phyloP scores from a whole-genome alignment of 768 basidiomycete species.

The Leucogyrophana mollusca region DNA sequence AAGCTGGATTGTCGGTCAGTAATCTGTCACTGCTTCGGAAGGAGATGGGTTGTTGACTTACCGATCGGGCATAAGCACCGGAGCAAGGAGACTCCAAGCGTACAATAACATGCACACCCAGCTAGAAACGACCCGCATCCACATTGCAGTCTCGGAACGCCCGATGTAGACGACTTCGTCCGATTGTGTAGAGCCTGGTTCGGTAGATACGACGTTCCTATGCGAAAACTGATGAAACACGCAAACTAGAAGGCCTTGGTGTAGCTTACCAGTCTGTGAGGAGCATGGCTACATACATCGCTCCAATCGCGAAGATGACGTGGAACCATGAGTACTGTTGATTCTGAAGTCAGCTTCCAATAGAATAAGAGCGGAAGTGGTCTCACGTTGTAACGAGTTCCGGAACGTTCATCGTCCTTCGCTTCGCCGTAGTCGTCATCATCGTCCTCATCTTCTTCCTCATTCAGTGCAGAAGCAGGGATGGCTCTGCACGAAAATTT shows the following conservation, averaged over 20 bases:
- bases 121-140: conserved; percentile 96
- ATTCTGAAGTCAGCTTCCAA: conserved; percentile 3
- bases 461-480: conserved; percentile 84
- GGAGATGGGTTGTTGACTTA: no score
- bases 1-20: no score
- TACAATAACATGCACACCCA: conserved; percentile 92
- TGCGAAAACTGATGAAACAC: conserved; percentile 5
- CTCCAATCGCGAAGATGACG: conserved; percentile 90
- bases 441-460: conserved; percentile 64
- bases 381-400: conserved; percentile 91
- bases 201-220: conserved; percentile 75
- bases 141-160: conserved; percentile 95
- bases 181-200: conserved; percentile 47
- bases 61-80: conserved; percentile 89
- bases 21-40: no score
- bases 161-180: conserved; percentile 86
- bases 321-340: conserved; percentile 97
- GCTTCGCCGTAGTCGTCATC: conserved; percentile 77
- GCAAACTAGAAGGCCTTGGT: neutral
- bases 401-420: conserved; percentile 89
- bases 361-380: neutral
- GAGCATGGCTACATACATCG: conserved; percentile 98
- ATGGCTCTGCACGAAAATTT: conserved; percentile 58
- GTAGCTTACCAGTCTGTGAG: conserved; percentile 88
- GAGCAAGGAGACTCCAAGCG: conserved; percentile 85